Conservation (phyloP, 1,139 yeast species). For the Fermentozyma sake region DNA sequence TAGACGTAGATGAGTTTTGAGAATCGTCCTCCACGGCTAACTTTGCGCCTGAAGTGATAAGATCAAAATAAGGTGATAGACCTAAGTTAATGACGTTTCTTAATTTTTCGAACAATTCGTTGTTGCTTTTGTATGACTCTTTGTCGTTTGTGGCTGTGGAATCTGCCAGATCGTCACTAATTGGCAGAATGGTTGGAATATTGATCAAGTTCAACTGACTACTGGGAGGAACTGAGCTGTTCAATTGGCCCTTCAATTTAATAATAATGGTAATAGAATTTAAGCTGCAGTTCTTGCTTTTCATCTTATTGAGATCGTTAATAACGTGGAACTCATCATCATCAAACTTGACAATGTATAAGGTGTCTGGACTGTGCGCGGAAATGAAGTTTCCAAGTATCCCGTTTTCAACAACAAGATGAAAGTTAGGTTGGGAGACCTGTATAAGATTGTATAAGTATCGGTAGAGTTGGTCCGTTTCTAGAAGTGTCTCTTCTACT, state of each 20-base stretch:
- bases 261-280: conserved; percentile 32
- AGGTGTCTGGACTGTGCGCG: conserved; percentile 16
- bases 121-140: no score
- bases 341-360: conserved; percentile 16
- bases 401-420: conserved; percentile 2
- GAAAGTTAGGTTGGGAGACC: conserved; percentile 7
- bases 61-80: conserved; percentile 36
- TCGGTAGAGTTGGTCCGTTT: conserved; percentile 8
- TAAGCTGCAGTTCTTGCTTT: not conserved
- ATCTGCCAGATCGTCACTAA: conserved; percentile 8
- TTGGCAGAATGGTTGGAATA: conserved; percentile 26
- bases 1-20: conserved; percentile 23
- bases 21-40: conserved; percentile 11
- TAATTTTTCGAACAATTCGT: conserved; percentile 49
- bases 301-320: conserved; percentile 9
- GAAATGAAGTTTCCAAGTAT: conserved; percentile 10
- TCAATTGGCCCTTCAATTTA: conserved; percentile 38
- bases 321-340: conserved; percentile 15
- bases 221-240: conserved; percentile 20
- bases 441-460: conserved; percentile 9
- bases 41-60: conserved; percentile 10
- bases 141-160: conserved; percentile 10
- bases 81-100: conserved; percentile 51
- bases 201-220: conserved; percentile 38
- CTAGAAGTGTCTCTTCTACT: no score